A percentile compares a stretch with the other conserved stretches of the same genome.
Conservation (phyloP, 1,139 yeast species). For the Eremothecium gossypii region DNA sequence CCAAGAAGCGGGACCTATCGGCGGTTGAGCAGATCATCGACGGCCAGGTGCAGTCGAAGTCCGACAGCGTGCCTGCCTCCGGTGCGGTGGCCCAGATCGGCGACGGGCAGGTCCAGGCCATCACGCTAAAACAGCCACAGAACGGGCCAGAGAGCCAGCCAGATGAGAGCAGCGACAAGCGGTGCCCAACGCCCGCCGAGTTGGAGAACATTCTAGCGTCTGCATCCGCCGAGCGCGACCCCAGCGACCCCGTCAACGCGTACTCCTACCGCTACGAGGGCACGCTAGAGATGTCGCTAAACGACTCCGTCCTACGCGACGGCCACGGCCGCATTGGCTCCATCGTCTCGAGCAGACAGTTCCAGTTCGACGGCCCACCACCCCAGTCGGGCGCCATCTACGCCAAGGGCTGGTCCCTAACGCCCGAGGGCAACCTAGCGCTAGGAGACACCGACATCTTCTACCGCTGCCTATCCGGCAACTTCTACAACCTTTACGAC, state of each 20-base stretch:
- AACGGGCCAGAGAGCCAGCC: slow-evolving; percentile 44
- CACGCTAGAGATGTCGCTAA: slow-evolving; percentile 48
- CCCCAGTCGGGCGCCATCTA: slow-evolving; percentile 80
- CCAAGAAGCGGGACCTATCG: slow-evolving; percentile 18
- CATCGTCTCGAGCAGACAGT: slow-evolving; percentile 77
- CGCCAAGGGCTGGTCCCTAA: slow-evolving; percentile 72
- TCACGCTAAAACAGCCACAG: slow-evolving; percentile 41
- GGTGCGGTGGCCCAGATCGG: slow-evolving; percentile 40
- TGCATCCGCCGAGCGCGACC: slow-evolving; percentile 27
- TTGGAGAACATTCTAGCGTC: slow-evolving; percentile 23
- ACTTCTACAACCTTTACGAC: slow-evolving; percentile 76
- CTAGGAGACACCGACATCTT: slow-evolving; percentile 55
- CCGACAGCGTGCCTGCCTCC: slow-evolving; percentile 28
- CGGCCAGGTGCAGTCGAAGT: slow-evolving; percentile 45
- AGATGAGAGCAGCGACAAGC: slow-evolving; percentile 48
- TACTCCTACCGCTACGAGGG: slow-evolving; percentile 42
- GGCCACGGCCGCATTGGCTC: slow-evolving; percentile 65
- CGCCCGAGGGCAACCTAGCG: slow-evolving; percentile 55
- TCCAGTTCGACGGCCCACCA: slow-evolving; percentile 84
- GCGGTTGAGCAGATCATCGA: slow-evolving; percentile 27
- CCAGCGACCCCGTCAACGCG: slow-evolving; percentile 32
- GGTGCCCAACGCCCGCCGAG: slow-evolving; percentile 31
- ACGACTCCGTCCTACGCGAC: slow-evolving; percentile 48
- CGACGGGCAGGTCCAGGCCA: slow-evolving; percentile 52
- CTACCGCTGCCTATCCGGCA: slow-evolving; percentile 75